Conservation (phyloP, 2,329 filamentous ascomycete genomes). For the Penicillium sp. region DNA sequence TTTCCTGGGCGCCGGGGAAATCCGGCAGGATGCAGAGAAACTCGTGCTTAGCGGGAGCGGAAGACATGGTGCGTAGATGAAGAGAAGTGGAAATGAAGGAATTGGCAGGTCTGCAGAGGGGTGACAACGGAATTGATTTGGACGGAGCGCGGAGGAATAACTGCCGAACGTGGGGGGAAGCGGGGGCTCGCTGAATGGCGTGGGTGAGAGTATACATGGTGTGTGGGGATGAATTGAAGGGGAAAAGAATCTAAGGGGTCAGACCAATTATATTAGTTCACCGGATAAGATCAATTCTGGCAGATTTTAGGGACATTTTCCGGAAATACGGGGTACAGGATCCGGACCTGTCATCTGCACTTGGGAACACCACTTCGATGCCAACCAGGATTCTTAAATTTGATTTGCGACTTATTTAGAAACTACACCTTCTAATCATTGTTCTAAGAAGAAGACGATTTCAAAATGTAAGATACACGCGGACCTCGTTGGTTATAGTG, state of each 20-base stretch:
- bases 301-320: neutral
- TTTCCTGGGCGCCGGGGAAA: constrained; percentile 59
- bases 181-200: constrained; percentile 11
- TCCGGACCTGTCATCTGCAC: too few species aligned
- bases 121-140: constrained; percentile 4
- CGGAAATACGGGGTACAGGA: neutral
- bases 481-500: neutral
- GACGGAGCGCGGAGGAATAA: constrained; percentile 13
- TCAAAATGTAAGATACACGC: neutral
- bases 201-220: neutral
- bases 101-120: constrained; percentile 3
- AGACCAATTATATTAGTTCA: neutral
- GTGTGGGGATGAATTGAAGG: neutral
- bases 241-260: neutral
- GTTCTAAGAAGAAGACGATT: neutral
- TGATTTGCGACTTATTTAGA: neutral
- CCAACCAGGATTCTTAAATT: too few species aligned
- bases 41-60: constrained; percentile 52
- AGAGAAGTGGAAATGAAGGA: neutral
- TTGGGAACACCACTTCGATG: too few species aligned
- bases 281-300: neutral
- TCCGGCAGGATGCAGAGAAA: constrained; percentile 72
- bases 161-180: constrained; percentile 23
- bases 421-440: neutral
- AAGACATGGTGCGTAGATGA: constrained; percentile 23